phyloP scores from a whole-genome alignment of 1,139 yeast species.

The Waltiozyma solani region DNA sequence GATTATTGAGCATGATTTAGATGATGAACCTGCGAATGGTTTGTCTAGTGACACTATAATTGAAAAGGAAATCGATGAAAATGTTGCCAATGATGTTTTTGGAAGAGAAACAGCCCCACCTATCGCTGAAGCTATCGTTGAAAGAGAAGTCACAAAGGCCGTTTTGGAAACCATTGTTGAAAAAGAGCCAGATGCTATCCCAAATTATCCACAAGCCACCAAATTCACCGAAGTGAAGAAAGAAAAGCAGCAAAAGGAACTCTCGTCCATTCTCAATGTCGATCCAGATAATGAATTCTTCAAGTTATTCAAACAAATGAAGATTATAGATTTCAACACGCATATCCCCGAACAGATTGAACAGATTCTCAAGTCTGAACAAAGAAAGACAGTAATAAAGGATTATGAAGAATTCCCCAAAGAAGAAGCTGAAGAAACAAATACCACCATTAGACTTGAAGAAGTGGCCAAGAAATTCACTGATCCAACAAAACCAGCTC shows the following conservation, averaged over 20 bases:
- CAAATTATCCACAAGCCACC: background rate
- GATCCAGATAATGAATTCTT: slow-evolving; percentile 27
- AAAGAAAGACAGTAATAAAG: too few species aligned
- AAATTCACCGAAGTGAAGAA: slow-evolving; percentile 1
- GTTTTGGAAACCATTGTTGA: background rate
- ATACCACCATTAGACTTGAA: background rate
- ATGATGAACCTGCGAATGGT: too few species aligned
- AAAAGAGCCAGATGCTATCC: background rate
- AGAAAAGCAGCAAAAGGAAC: too few species aligned
- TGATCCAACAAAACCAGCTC: slow-evolving; percentile 21
- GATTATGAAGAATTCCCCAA: background rate
- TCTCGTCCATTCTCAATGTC: too few species aligned
- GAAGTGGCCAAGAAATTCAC: background rate
- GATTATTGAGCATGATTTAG: slow-evolving; percentile 7
- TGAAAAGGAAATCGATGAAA: slow-evolving; percentile 1
- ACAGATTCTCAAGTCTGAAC: background rate
- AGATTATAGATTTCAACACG: background rate
- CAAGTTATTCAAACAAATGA: slow-evolving; percentile 30
- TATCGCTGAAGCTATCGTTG: too few species aligned
- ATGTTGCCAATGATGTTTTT: background rate
- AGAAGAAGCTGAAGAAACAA: background rate
- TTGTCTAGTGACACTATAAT: slow-evolving; percentile 1
- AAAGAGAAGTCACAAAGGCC: too few species aligned
- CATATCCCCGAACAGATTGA: background rate
- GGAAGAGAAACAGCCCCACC: background rate